Conservation (phyloP, 352 stramenopile genomes). For the Globisporangium takayamanum region DNA sequence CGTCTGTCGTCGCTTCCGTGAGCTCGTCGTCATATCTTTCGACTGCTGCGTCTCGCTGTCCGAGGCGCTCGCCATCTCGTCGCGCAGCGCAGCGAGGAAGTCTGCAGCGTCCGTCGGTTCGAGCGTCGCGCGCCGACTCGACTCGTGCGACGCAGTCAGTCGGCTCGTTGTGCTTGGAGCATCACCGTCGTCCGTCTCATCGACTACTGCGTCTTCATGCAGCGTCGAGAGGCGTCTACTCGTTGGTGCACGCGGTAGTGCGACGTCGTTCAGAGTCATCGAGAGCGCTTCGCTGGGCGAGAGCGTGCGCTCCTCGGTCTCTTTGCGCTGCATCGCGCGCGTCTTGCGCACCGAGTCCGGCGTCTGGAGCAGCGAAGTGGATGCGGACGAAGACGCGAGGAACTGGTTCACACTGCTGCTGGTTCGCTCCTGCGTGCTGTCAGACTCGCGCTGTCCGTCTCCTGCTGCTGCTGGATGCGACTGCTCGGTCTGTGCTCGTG, state of each 20-base stretch:
- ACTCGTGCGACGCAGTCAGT: slow-evolving; percentile 6
- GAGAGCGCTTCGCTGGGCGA: slow-evolving; percentile 13
- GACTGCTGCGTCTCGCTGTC: not conserved
- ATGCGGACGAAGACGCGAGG: not conserved
- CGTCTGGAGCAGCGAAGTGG: not conserved
- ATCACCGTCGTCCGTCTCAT: not conserved
- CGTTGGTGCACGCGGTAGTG: slow-evolving; percentile 6
- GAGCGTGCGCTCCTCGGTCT: slow-evolving; percentile 15
- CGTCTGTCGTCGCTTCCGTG: slow-evolving; percentile 5
- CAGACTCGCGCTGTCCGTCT: not conserved
- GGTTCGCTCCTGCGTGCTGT: slow-evolving; percentile 5
- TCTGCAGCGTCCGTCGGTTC: slow-evolving; percentile 37
- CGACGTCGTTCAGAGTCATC: slow-evolving; percentile 11
- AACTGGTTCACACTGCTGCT: slow-evolving; percentile 9
- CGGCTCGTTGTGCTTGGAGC: not conserved
- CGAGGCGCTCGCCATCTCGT: slow-evolving; percentile 9
- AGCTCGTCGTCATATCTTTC: too few species aligned
- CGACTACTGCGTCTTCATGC: slow-evolving; percentile 1
- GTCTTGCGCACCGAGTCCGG: slow-evolving; percentile 12
- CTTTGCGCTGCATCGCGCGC: slow-evolving; percentile 9
- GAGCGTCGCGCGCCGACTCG: slow-evolving; percentile 36
- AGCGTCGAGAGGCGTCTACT: not conserved
- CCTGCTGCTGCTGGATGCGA: not conserved
- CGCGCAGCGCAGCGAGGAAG: slow-evolving; percentile 35
- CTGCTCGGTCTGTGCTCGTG: not conserved